A percentile compares a stretch with the other conserved stretches of the same genome.
These are phyloP conservation scores for Glycine latifolia DNA, from an alignment of 306 rosid species.

Conservation along the genomic window DNA sequence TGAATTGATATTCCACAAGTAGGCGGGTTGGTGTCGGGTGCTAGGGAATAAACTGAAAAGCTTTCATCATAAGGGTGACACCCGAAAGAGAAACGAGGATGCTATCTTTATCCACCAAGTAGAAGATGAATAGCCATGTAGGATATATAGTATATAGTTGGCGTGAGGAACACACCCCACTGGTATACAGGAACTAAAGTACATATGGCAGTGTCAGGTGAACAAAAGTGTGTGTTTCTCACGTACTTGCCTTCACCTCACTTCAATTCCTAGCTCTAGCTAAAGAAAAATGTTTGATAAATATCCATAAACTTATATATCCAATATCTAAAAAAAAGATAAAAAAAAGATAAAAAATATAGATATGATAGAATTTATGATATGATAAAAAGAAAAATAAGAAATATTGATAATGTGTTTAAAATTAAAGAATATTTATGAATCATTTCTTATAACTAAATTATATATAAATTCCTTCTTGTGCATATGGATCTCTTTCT, in stretches of 20 bases:
- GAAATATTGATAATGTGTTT: too few species aligned
- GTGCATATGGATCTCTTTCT: background rate
- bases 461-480: too few species aligned
- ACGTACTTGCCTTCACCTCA: conserved; percentile 37
- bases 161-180: conserved; percentile 69
- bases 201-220: conserved; percentile 48
- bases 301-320: too few species aligned
- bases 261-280: background rate
- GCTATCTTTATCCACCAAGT: conserved; percentile 49
- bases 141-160: conserved; percentile 31
- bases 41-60: conserved; percentile 56
- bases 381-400: too few species aligned
- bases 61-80: conserved; percentile 51
- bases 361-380: too few species aligned
- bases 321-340: too few species aligned
- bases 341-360: too few species aligned
- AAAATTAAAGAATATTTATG: too few species aligned
- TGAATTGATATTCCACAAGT: conserved; percentile 49
- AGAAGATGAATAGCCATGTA: conserved; percentile 31
- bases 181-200: conserved; percentile 45
- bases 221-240: conserved; percentile 65
- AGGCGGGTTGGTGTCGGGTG: conserved; percentile 52
- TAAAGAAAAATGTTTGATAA: too few species aligned
- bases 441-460: too few species aligned
- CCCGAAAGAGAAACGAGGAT: conserved; percentile 50